These are phyloP conservation scores for Oryza rufipogon DNA, from an alignment of 176 grass and related monocot genomes.

Conservation along the genomic window DNA sequence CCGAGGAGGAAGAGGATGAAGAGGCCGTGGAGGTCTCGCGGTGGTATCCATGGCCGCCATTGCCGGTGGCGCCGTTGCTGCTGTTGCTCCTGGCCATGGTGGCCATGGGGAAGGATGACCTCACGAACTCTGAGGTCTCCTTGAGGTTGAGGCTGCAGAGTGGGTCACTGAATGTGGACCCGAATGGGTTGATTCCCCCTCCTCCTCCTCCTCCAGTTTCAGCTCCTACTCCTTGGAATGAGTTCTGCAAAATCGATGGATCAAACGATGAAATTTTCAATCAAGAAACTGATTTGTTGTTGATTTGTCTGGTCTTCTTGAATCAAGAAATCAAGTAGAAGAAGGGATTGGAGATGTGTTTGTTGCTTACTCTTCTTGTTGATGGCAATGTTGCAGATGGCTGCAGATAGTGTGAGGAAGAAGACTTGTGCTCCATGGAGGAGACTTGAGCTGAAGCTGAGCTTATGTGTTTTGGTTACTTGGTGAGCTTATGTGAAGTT, in stretches of 20 bases:
- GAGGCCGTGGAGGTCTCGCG: conserved; percentile 39
- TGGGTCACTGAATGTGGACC: conserved; percentile 57
- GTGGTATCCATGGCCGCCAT: conserved; percentile 28
- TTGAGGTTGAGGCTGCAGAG: conserved; percentile 58
- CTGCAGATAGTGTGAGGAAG: conserved; percentile 38
- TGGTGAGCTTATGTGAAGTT: conserved; percentile 20
- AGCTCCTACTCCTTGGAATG: conserved; percentile 48
- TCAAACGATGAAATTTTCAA: background rate
- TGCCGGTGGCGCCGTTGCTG: conserved; percentile 28
- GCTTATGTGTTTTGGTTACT: background rate
- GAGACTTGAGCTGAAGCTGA: background rate
- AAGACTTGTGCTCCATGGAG: conserved; percentile 58
- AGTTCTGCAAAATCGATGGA: conserved; percentile 61
- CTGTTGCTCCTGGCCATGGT: conserved; percentile 54
- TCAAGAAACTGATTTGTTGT: background rate
- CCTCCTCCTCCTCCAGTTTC: conserved; percentile 27
- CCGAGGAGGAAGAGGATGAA: conserved; percentile 38
- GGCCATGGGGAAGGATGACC: conserved; percentile 61
- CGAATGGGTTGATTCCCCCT: conserved; percentile 52
- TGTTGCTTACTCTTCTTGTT: conserved; percentile 51
- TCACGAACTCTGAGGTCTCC: conserved; percentile 68
- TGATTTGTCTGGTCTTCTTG: background rate
- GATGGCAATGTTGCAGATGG: conserved; percentile 37
- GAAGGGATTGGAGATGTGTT: background rate
- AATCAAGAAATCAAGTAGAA: conserved; percentile 30